Evolutionary conservation across 129 eudicot species (phyloP), one percentile per base, ranked within the genome.

Genomic region (Deinandra increscens): DNA sequence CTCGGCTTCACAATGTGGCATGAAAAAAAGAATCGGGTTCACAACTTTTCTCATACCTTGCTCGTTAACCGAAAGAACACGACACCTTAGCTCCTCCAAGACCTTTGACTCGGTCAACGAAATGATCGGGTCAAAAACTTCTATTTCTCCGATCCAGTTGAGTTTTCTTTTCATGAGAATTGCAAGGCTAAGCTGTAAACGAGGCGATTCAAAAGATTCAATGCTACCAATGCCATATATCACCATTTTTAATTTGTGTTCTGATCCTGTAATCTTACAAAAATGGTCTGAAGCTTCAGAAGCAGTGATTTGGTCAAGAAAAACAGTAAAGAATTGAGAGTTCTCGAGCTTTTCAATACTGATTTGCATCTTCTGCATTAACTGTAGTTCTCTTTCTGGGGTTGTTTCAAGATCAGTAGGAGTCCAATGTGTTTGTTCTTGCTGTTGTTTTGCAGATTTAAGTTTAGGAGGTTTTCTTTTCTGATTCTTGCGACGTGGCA

Each of bases 1-100:
- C 66, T 83, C 87, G 6, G 80, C 90, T 70, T 91, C 97, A 71
- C 97, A 91, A 65, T 91, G 97, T 31, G 97, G 97, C 97, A 91
- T 91, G 81, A 85, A 91, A 79, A 91, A 91, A 4, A 91, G 42
- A 15, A 80, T 83, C 7, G 97, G 92, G 37, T 69, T 78, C 9
- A 51, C 4, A 9, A 75, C 95, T 69, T 73, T 54, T 70, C 97
- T 69, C 54, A 82, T 81, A 18, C 95, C 97, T 34, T 83, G 78
- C 71, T 91, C 97, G 18, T 91, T 91, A 13, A 87, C 73, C 4
- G 82, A 79, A 34, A 87, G 75, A 75, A 90, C 91, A 48, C 78
- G 78, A 68, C 89, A 85, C 3, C 87, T 88, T 4, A 91, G 81
- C 63, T 86, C 62, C 64, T 79, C 82, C 84, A 91, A 53, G 43